phyloP scores from a whole-genome alignment of 1,284 basidiomycete species.

The Puccinia triticina region DNA sequence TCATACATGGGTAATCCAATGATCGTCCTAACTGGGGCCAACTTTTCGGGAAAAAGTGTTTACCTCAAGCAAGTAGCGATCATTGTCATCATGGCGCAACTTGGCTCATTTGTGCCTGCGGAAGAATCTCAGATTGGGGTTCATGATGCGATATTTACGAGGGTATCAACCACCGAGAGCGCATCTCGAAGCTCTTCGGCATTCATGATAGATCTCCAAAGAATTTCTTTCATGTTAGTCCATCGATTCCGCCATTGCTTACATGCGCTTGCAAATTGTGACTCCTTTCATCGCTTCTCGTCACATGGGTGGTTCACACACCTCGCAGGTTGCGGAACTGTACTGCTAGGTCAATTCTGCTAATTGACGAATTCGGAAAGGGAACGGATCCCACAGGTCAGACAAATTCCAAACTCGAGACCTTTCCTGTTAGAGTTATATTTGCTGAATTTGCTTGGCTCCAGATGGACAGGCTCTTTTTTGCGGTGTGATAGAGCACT shows the following conservation, averaged over 20 bases:
- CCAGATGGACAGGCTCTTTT: conserved; percentile 50
- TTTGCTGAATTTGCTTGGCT: not conserved
- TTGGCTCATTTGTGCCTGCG: conserved; percentile 90
- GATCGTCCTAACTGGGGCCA: conserved; percentile 44
- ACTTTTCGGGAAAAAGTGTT: conserved; percentile 72
- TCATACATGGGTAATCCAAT: conserved; percentile 25
- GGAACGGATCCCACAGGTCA: conserved; percentile 48
- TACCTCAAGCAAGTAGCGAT: conserved; percentile 88
- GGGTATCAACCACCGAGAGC: conserved; percentile 47
- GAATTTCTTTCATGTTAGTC: conserved; percentile 49
- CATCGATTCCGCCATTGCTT: not conserved
- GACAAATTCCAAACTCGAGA: not conserved
- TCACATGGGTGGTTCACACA: not conserved
- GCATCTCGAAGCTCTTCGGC: conserved; percentile 34
- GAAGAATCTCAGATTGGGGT: conserved; percentile 76
- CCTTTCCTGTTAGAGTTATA: not conserved
- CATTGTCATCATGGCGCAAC: conserved; percentile 86
- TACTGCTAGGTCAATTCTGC: conserved; percentile 35
- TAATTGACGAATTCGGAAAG: conserved; percentile 51
- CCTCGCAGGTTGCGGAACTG: conserved; percentile 41
- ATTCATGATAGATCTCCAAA: conserved; percentile 50
- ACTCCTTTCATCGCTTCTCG: not conserved
- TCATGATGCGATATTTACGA: conserved; percentile 90
- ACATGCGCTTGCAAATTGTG: not conserved
- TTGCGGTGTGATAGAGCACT: conserved; percentile 46